phyloP scores from a whole-genome alignment of 2,329 filamentous ascomycete species.

The Scleromitrula shiraiana region DNA sequence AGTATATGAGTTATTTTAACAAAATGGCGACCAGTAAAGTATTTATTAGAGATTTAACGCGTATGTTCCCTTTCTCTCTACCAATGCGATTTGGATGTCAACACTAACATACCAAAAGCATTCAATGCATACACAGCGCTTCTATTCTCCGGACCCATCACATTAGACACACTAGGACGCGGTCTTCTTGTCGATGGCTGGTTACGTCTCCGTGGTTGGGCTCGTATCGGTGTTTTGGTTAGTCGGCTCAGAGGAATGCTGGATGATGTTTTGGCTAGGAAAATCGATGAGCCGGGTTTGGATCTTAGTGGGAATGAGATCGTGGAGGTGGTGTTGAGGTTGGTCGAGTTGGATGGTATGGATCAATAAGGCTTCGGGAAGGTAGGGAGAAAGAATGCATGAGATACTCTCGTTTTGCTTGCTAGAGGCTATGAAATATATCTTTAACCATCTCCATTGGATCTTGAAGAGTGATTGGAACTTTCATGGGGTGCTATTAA shows the following conservation, averaged over 20 bases:
- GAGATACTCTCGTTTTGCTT: too few relatives aligned
- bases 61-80: constrained; percentile 41
- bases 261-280: constrained; percentile 72
- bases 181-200: constrained; percentile 89
- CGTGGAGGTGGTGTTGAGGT: constrained; percentile 65
- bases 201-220: constrained; percentile 83
- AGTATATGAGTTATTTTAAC: constrained; percentile 82
- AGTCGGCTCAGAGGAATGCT: constrained; percentile 77
- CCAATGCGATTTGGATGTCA: background rate
- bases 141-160: constrained; percentile 78
- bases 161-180: constrained; percentile 77
- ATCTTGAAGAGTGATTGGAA: too few relatives aligned
- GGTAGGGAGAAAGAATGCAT: background rate
- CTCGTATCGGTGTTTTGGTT: constrained; percentile 84
- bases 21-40: constrained; percentile 90
- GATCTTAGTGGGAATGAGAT: constrained; percentile 56
- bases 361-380: constrained; percentile 37
- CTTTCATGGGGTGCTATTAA: too few relatives aligned
- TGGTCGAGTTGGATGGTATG: constrained; percentile 86
- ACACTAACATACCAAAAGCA: constrained; percentile 37
- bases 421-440: background rate
- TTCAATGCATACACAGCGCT: constrained; percentile 86
- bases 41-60: constrained; percentile 84
- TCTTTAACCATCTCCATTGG: background rate
- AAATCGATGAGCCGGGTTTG: constrained; percentile 66